Evolutionary conservation across 1,284 basidiomycete genomes (phyloP).

Genomic region (Rhodotorula sp.): DNA sequence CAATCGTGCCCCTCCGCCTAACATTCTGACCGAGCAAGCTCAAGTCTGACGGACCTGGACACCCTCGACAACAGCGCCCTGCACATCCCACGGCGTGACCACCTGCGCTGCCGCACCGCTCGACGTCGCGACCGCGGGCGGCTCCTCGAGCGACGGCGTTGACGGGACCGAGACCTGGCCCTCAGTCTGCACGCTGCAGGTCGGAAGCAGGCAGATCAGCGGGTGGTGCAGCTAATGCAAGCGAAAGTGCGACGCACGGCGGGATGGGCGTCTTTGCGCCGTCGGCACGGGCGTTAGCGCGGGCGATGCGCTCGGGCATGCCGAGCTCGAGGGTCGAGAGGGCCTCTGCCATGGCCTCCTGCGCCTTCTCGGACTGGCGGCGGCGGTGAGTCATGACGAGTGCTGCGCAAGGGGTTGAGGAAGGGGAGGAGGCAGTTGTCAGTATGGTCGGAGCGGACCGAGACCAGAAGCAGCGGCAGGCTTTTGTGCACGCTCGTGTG

Average conservation of each 20-base stretch:
- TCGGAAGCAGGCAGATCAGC: background rate
- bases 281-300: conserved; percentile 45
- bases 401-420: conserved; percentile 11
- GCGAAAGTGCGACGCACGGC: conserved; percentile 33
- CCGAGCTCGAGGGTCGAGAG: conserved; percentile 46
- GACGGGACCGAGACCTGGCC: conserved; percentile 29
- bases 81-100: conserved; percentile 97
- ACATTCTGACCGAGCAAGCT: background rate
- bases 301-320: conserved; percentile 45
- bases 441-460: background rate
- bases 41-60: conserved; percentile 61
- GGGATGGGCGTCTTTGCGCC: conserved; percentile 46
- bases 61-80: conserved; percentile 90
- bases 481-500: background rate
- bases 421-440: background rate
- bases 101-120: conserved; percentile 63
- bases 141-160: conserved; percentile 25
- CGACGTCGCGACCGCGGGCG: conserved; percentile 13
- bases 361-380: conserved; percentile 30
- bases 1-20: background rate
- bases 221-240: accelerated
- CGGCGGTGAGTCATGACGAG: conserved; percentile 40
- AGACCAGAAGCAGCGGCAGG: no score
- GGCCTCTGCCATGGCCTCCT: conserved; percentile 42
- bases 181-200: conserved; percentile 29